Percentiles rank a stretch among this genome's conserved stretches.
Evolutionary conservation across 768 basidiomycete genomes (phyloP).

Genomic region (Macrocybe gigantea): DNA sequence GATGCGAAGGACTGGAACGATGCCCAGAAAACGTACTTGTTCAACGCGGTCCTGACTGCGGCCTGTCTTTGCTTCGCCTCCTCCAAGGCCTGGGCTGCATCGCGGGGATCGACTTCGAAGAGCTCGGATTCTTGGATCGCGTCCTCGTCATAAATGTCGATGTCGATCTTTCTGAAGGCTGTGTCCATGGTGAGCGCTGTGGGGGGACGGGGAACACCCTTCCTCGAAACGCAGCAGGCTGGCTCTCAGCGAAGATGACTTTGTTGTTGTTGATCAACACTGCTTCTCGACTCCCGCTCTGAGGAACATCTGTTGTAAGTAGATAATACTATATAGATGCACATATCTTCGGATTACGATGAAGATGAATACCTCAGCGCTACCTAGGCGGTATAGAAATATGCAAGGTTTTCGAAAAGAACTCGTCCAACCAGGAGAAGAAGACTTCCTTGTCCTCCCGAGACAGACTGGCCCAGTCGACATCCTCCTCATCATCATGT

Average conservation of each 20-base stretch:
- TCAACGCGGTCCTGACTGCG: constrained; percentile 65
- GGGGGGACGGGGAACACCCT: too few relatives aligned
- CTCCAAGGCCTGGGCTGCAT: constrained; percentile 62
- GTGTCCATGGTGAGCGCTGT: constrained; percentile 26
- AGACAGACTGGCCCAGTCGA: constrained; percentile 70
- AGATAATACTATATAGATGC: too few relatives aligned
- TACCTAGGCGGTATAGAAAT: constrained; percentile 16
- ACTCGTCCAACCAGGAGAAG: constrained; percentile 79
- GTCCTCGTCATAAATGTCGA: constrained; percentile 93
- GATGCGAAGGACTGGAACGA: too few relatives aligned
- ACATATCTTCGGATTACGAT: too few relatives aligned
- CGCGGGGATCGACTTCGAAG: constrained; percentile 80
- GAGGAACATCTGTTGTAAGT: too few relatives aligned
- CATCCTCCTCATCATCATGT: constrained; percentile 15
- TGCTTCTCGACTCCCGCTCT: too few relatives aligned
- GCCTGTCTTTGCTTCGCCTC: constrained; percentile 64
- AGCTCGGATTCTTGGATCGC: constrained; percentile 79
- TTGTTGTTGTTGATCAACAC: too few relatives aligned
- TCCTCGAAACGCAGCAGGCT: too few relatives aligned
- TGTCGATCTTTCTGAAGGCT: constrained; percentile 89
- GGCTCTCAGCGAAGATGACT: too few relatives aligned
- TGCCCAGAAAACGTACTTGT: constrained; percentile 48
- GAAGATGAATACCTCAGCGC: background rate
- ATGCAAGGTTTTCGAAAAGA: constrained; percentile 47
- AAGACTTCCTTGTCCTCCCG: constrained; percentile 64